These are phyloP conservation scores for Aspergillus tamarii DNA, from an alignment of 2,329 filamentous ascomycete species.

Conservation along the genomic window DNA sequence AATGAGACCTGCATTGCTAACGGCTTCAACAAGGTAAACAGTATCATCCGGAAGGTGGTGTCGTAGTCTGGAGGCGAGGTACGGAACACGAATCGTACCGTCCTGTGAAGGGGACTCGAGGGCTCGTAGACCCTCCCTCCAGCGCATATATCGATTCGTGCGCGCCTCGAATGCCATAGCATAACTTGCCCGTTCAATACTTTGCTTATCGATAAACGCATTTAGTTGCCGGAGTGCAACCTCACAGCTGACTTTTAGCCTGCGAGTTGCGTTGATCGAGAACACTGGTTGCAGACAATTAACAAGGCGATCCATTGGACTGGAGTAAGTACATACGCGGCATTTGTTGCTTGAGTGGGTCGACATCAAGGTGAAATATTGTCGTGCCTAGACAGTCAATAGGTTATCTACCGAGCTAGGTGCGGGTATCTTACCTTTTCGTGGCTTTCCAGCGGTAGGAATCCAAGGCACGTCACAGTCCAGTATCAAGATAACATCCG, in stretches of 20 bases:
- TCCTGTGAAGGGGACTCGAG: background rate
- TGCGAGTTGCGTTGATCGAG: slow-evolving; percentile 8
- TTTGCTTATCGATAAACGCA: background rate
- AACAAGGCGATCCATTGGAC: background rate
- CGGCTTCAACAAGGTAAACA: background rate
- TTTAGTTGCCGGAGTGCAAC: background rate
- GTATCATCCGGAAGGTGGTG: background rate
- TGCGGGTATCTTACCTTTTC: background rate
- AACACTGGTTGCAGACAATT: background rate
- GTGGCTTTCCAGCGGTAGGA: slow-evolving; percentile 38
- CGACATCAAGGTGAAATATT: slow-evolving; percentile 67
- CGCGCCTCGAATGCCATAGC: background rate
- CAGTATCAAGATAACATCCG: slow-evolving; percentile 80
- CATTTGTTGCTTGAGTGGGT: slow-evolving; percentile 59
- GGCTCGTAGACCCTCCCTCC: background rate
- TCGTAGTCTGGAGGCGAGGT: background rate
- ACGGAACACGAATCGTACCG: background rate
- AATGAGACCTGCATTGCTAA: slow-evolving; percentile 9
- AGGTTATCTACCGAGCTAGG: background rate
- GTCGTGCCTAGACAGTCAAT: slow-evolving; percentile 41
- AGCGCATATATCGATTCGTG: background rate
- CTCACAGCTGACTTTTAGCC: slow-evolving; percentile 1
- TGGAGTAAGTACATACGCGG: background rate
- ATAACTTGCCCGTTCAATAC: background rate
- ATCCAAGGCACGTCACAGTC: slow-evolving; percentile 95